Conservation (phyloP, 805 yeast species). For the Sugiyamaella qingdaonensis region DNA sequence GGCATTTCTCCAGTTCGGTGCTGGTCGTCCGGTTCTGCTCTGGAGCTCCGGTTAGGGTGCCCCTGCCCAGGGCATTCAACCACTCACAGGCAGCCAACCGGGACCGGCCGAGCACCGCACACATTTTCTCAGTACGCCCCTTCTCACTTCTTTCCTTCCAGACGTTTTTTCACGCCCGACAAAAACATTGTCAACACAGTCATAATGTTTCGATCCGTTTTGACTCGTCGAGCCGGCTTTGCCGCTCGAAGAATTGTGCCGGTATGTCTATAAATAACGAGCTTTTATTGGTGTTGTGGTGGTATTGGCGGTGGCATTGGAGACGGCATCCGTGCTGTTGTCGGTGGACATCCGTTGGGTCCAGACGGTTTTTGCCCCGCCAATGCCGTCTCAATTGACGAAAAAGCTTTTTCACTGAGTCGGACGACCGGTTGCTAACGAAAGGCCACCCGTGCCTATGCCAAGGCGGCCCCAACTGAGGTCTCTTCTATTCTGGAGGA, state of each 20-base stretch:
- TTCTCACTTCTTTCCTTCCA: slow-evolving; percentile 6
- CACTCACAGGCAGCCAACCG: slow-evolving; percentile 7
- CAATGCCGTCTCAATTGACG: too few species aligned
- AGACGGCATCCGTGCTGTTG: neutral
- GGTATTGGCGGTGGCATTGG: neutral
- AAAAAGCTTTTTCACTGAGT: too few species aligned
- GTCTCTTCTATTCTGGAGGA: slow-evolving; percentile 98
- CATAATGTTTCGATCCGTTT: slow-evolving; percentile 38
- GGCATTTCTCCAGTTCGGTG: too few species aligned
- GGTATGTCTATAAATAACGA: slow-evolving; percentile 22
- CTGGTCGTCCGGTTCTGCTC: too few species aligned
- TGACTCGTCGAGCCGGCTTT: slow-evolving; percentile 36
- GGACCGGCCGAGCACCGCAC: slow-evolving; percentile 1
- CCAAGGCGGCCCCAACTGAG: slow-evolving; percentile 99
- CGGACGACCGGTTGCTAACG: neutral
- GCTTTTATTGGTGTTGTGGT: neutral
- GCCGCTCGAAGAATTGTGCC: slow-evolving; percentile 32
- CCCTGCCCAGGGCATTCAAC: neutral
- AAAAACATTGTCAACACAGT: slow-evolving; percentile 5
- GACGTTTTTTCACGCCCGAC: slow-evolving; percentile 2
- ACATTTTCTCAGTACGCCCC: slow-evolving; percentile 1
- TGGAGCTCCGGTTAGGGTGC: neutral
- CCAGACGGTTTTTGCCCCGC: too few species aligned
- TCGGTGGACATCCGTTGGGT: neutral
- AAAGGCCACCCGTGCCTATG: slow-evolving; percentile 50